Base-by-base conservation (phyloP, 805 yeast species). In the Schizosaccharomyces octosporus region DNA sequence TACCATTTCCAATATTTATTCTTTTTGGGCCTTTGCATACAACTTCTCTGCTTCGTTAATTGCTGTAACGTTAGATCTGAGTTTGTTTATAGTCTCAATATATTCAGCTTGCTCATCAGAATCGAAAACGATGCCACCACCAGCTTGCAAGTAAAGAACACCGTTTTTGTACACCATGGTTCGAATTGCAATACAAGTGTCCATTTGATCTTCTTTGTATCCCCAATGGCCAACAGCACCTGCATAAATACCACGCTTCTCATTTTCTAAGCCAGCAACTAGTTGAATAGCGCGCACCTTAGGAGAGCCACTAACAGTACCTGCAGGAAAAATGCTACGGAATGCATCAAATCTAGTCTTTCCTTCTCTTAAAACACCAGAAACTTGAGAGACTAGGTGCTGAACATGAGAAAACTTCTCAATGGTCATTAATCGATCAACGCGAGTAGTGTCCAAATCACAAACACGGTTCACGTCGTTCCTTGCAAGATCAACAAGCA, bases 171-270 rank as follows among this genome's bases (percentile, higher is more conserved):
- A 84, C 57, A 93, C 88, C 98, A 93, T 90, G 0, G 99, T 93
- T 73, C 99, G 81, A 67, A 93, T 76, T 0, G 98, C 98, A 70
- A 93, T 93, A 73, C 98, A 93, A 1, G 97, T 93, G 69, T 93
- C 95, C 97, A 93, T 90, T 36, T 87, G 79, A 66, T 80, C 81
- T n/a, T 90, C 87, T 68, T 88, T 95, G 70, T 89, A 93, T 0
- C 95, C 88, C 96, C 97, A 93, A 70, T 85, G 85, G 6, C 99
- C 98, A 21, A 93, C 97, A 1, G 98, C 98, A 64, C 98, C 98
- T 0, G 99, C 98, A 69, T 93, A 93, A 7, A 90, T 89, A 58
- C 97, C 98, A 69, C 98, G 78, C 69, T 87, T 87, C 70, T 90
- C 97, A 64, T 80, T 78, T 70, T 93, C 98, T 59, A 90, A 74